Percentiles rank a stretch among this genome's conserved stretches.
Evolutionary conservation across 139 green algal genomes (phyloP).

Genomic region (Dunaliella sp.): DNA sequence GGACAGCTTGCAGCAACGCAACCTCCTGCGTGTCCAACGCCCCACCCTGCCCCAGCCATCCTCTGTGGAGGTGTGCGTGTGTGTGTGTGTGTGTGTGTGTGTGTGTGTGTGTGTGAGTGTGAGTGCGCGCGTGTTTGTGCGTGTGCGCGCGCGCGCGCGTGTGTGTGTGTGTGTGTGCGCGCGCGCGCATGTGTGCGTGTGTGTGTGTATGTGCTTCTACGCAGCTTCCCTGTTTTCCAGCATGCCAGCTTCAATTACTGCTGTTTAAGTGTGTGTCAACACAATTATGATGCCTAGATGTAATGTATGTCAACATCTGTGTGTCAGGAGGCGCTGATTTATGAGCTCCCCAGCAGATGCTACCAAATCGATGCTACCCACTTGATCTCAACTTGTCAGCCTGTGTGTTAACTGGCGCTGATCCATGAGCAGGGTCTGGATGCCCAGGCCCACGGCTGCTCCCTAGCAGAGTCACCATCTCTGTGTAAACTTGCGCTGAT

Average conservation of each 20-base stretch:
- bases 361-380: no score
- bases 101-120: constrained; percentile 20
- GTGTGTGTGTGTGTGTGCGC: background rate
- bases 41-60: constrained; percentile 34
- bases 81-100: background rate
- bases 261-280: background rate
- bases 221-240: no score
- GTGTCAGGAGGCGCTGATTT: no score
- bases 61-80: constrained; percentile 24
- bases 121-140: background rate
- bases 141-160: constrained; percentile 16
- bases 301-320: no score
- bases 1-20: background rate
- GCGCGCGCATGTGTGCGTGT: constrained; percentile 6
- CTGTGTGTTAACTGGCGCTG: no score
- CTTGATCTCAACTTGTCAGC: no score
- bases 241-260: background rate
- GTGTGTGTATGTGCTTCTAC: background rate
- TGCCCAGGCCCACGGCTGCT: no score
- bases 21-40: constrained; percentile 46
- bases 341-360: no score
- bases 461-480: no score
- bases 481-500: no score
- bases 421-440: no score
- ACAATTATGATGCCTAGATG: no score